Evolutionary conservation across 1,139 yeast species (phyloP), one percentile per base, ranked within the genome.

Genomic region (Yamadazyma friedrichii): DNA sequence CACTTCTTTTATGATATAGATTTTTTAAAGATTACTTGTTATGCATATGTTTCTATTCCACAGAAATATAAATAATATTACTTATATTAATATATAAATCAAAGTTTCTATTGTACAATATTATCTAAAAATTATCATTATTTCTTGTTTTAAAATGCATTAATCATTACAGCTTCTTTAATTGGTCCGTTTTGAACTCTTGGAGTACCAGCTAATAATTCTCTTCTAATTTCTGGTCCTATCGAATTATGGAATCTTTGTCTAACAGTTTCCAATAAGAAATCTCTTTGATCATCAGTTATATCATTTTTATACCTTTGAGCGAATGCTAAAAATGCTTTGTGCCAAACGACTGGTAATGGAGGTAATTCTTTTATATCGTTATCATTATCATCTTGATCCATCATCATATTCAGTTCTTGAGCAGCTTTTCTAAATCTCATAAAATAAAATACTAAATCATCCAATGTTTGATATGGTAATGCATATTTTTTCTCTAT

Each of bases 331-430:
- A 93, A 73, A 57, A 93, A 84, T 2, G 97, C 91, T 61, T 93
- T 95, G 61, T 94, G 98, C 98, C 98, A 93, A 33, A 93, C 93
- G 11, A 93, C 88, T 5, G 98, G 98, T 55, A 94, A 73, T 43
- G 78, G 78, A n/a, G 85, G 81, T n/a, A 78, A 70, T 35, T 67
- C 70, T 34, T 60, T 61, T 38, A 60, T 64, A 33, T 69, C 64
- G 33, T 62, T 60, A 13, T 38, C 36, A 11, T 52, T 48, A 22
- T 34, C 35, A 2, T 53, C 55, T 20, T 65, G 63, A 30, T 61
- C 64, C 28, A 64, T 66, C 16, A 68, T 64, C 35, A 57, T 54
- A 28, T 43, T 41, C 36, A 51, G 52, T 16, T 48, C 52, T 11
- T 33, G 40, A 9, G 63, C 67, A n/a, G 74, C 80, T 36, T 73